Conservation (phyloP, 164 flowering plant species). For the Sedum album region DNA sequence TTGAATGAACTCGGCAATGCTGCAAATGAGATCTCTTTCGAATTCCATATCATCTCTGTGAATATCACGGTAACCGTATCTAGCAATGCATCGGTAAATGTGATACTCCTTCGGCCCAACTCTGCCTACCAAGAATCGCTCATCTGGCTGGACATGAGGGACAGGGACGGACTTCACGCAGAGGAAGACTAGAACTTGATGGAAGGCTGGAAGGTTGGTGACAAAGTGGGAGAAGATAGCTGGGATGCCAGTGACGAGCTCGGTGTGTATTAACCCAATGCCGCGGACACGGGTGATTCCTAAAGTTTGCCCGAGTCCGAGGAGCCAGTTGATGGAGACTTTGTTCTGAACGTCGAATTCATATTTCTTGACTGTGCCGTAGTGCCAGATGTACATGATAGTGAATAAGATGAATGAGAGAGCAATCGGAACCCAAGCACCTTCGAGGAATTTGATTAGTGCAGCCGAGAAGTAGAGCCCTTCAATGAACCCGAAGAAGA, state of each 20-base stretch:
- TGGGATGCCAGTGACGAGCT: constrained; percentile 71
- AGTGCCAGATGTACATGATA: constrained; percentile 61
- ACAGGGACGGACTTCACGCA: constrained; percentile 74
- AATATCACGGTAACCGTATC: constrained; percentile 61
- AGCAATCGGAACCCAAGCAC: constrained; percentile 74
- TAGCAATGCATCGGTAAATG: constrained; percentile 59
- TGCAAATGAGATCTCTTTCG: constrained; percentile 59
- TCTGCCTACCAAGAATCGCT: constrained; percentile 66
- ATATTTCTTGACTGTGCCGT: constrained; percentile 57
- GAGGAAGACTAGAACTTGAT: constrained; percentile 63
- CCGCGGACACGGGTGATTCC: constrained; percentile 67
- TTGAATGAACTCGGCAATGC: constrained; percentile 62
- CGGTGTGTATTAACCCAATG: constrained; percentile 62
- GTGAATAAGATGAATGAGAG: constrained; percentile 45
- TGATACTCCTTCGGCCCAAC: constrained; percentile 64
- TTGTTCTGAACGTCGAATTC: constrained; percentile 68
- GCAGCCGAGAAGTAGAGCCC: constrained; percentile 74
- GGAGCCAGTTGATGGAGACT: constrained; percentile 60
- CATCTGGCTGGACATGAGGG: constrained; percentile 59
- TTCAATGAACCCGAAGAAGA: constrained; percentile 68
- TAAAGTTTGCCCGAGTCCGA: constrained; percentile 39
- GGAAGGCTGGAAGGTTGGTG: constrained; percentile 80
- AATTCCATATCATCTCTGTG: constrained; percentile 56
- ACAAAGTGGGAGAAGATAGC: constrained; percentile 76
- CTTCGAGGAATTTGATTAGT: constrained; percentile 63